Conservation (phyloP, 1,284 basidiomycete genomes). For the Ganoderma boninense region DNA sequence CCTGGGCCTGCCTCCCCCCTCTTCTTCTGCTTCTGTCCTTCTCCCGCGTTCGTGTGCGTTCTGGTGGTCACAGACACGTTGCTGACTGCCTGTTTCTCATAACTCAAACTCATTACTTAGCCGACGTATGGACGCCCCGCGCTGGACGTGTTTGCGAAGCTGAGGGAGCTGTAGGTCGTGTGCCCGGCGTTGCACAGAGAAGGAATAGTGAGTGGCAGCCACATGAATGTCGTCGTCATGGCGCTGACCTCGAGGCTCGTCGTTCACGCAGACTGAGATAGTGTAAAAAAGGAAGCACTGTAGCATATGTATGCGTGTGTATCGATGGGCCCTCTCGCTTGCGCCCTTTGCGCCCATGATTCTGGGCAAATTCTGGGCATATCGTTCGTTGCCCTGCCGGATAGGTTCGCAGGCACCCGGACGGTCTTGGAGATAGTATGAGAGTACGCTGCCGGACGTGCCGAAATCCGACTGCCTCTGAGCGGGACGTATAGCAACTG, state of each 20-base stretch:
- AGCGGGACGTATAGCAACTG: background rate
- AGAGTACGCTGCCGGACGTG: no score
- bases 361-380: no score
- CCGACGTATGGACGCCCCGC: constrained; percentile 30
- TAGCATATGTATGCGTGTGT: background rate
- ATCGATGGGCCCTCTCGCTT: background rate
- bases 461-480: background rate
- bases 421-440: no score
- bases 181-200: background rate
- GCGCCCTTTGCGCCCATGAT: background rate
- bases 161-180: constrained; percentile 10
- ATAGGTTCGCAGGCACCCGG: no score
- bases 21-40: constrained; percentile 4
- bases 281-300: background rate
- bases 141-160: constrained; percentile 21
- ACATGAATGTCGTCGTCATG: background rate
- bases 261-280: background rate
- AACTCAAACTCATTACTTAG: constrained; percentile 5
- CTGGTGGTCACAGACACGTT: no score
- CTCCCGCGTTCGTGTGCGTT: constrained; percentile 30
- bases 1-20: no score
- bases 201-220: background rate
- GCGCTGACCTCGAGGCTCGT: background rate
- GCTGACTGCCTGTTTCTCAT: background rate
- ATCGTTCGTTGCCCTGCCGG: no score